These are phyloP conservation scores for Podospora pseudopauciseta DNA, from an alignment of 495 filamentous ascomycete genomes.

Conservation along the genomic window DNA sequence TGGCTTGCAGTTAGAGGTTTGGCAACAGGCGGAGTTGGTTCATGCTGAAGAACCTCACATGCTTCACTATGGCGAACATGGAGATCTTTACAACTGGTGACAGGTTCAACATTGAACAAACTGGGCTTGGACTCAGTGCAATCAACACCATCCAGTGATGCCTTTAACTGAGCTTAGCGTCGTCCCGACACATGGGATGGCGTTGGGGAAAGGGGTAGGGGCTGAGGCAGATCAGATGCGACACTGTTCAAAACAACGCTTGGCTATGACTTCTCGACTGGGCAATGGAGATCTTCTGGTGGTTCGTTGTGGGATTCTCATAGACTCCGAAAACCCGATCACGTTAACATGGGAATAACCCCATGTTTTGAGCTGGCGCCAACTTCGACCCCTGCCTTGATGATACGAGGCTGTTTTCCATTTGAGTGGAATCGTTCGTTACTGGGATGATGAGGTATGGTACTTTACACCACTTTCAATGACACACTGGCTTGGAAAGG, in stretches of 20 bases:
- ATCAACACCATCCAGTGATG: neutral
- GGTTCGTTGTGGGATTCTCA: neutral
- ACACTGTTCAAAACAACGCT: conserved; percentile 10
- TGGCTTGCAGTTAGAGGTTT: neutral
- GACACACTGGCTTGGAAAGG: neutral
- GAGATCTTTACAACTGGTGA: no score
- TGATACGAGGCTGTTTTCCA: neutral
- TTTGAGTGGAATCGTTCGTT: neutral
- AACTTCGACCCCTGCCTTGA: neutral
- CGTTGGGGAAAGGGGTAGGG: conserved; percentile 9
- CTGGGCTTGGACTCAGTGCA: no score
- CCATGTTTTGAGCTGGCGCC: neutral
- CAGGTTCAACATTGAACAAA: no score
- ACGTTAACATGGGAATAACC: neutral
- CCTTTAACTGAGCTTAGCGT: neutral
- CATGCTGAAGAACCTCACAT: neutral
- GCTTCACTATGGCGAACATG: neutral
- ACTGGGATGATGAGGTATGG: neutral
- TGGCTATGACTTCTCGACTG: neutral
- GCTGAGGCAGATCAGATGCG: conserved; percentile 11
- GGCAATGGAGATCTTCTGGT: neutral
- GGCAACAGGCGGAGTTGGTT: neutral
- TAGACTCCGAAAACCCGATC: neutral
- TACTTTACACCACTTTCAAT: conserved; percentile 2
- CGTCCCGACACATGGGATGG: neutral